Base-by-base conservation (phyloP, 179 eudicot species). In the Spergularia azorica region DNA sequence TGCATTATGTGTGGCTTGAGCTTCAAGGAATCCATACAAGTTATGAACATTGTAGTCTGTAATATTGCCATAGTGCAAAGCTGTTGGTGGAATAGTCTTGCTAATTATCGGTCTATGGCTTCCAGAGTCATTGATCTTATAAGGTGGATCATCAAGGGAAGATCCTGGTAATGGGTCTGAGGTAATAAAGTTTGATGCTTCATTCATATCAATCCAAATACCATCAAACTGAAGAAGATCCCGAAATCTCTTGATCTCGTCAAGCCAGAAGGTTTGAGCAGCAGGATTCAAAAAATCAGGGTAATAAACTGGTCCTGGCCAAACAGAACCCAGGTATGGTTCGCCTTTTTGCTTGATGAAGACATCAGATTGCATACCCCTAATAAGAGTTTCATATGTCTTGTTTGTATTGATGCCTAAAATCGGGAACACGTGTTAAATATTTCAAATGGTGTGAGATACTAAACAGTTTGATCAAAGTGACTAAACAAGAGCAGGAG, bases 161-260 rank as follows among this genome's bases (percentile, higher is more conserved):
- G 97, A 90, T 9, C 63, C 78, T 48, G 84, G 88, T 8, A 32
- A 63, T 62, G 91, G 88, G 38, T 78, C 4, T 4, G 91, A 79
- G 16, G 88, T 75, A 5, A 41, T 67, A 75, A 88, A 85, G 73
- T 90, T 88, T 4, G 92, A 87, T 21, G 83, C 63, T 82, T 90
- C 94, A 32, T 90, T 90, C 94, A 88, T 90, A 80, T 90, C 94
- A 4, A 90, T 81, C 94, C 94, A 90, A 43, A 90, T 67, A 63
- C 88, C 90, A 76, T 84, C 90, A 60, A 89, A 60, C 18, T 85
- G 87, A 21, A 90, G 38, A 63, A 84, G 78, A 39, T 75, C 79
- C 43, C 79, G 78, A 43, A 84, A 90, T 67, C 74, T 79, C 50
- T 61, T 82, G 73, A 89, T 87, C 77, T 90, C 92, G 43, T 90